Base-by-base conservation (phyloP, 305 asterid genomes). In the Solanum hybrid region DNA sequence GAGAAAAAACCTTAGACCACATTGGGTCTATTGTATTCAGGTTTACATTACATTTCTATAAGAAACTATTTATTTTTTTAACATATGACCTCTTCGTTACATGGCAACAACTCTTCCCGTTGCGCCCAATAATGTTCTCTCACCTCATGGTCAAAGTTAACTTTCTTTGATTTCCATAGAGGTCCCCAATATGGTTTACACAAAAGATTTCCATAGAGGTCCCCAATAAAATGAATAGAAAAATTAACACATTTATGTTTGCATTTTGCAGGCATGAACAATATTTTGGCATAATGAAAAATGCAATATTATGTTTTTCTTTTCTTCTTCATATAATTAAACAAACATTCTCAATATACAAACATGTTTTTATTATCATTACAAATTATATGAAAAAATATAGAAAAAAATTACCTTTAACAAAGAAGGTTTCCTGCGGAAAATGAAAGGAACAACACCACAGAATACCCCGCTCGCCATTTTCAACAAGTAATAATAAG, bases 401-500 rank as follows among this genome's bases (percentile, higher is more conserved):
- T 64, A 64, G 3, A 10, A 31, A 56, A 22, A 14, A 10, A 86
- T 26, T 90, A 96, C 98, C 98, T 93, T 90, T 31, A 88, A 77
- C 77, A 89, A 90, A 89, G 94, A 91, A 92, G 89, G 71, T 17
- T 79, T 94, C 86, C 90, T 93, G 34, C 94, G 95, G 84, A 94
- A 92, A 69, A 95, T 37, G 90, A 93, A 91, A 84, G 95, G 96
- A 15, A 94, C 90, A 56, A 95, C 95, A 22, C 95, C 94, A 88
- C 94, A 91, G 82, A 94, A 92, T 36, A 88, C 90, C 88, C 94
- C 93, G 0, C 92, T 88, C 15, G 94, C 91, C 97, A 95, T 94
- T 88, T 91, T 92, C 89, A 88, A 80, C 35, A 6, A 36, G 10
- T 27, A 60, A 80, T 38, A 24, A 80, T 4, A 80, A 40, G 24